A percentile compares a stretch with the other conserved stretches of the same genome.
phyloP scores from a whole-genome alignment of 768 basidiomycete genomes.

The Fibroporia radiculosa region DNA sequence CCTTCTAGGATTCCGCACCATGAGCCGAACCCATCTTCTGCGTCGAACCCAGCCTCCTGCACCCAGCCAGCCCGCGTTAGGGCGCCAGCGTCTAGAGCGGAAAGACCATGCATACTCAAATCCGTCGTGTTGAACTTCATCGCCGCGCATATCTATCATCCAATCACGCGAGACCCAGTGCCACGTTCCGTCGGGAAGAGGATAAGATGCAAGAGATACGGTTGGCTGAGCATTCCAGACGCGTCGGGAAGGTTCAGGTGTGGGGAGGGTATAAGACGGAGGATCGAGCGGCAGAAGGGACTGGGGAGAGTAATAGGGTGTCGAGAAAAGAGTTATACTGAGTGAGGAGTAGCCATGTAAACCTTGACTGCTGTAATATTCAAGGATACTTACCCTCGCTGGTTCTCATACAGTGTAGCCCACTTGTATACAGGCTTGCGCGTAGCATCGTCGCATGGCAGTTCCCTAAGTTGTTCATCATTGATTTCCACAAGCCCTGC shows the following conservation, averaged over 20 bases:
- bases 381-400: conserved; percentile 53
- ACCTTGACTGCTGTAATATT: background rate
- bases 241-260: conserved; percentile 22
- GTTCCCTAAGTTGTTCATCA: conserved; percentile 1
- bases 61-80: conserved; percentile 50
- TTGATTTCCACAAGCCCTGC: conserved; percentile 9
- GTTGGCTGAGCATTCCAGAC: conserved; percentile 42
- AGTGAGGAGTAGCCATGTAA: background rate
- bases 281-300: conserved; percentile 70
- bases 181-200: conserved; percentile 77
- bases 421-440: conserved; percentile 57
- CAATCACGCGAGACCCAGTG: conserved; percentile 72
- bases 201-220: conserved; percentile 53
- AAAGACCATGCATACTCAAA: conserved; percentile 85
- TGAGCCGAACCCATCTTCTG: conserved; percentile 76
- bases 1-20: conserved; percentile 36
- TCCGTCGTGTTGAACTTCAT: conserved; percentile 73
- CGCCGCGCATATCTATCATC: conserved; percentile 86
- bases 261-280: conserved; percentile 60
- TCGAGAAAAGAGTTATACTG: conserved; percentile 63
- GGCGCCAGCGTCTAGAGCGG: conserved; percentile 56
- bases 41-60: conserved; percentile 71
- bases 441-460: conserved; percentile 12
- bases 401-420: conserved; percentile 78
- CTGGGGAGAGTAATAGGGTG: conserved; percentile 60